Conservation (phyloP, 768 basidiomycete genomes). For the Saitozyma podzolica region DNA sequence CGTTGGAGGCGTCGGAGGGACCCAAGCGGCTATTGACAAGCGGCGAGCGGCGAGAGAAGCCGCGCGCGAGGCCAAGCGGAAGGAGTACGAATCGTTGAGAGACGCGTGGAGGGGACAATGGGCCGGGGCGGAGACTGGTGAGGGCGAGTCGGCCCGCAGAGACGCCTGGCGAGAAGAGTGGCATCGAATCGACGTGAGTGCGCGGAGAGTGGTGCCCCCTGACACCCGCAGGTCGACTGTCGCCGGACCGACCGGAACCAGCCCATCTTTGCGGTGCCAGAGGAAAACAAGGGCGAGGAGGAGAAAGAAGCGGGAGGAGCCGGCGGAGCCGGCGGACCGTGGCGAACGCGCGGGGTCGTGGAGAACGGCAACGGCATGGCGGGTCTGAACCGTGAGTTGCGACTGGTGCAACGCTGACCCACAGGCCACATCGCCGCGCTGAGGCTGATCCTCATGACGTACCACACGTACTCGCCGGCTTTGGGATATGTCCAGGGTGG, state of each 20-base stretch:
- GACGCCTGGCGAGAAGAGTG: slow-evolving; percentile 73
- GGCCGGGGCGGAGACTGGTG: slow-evolving; percentile 77
- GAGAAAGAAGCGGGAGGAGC: slow-evolving; percentile 60
- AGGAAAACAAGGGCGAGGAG: slow-evolving; percentile 48
- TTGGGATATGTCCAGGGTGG: slow-evolving; percentile 85
- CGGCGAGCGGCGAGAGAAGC: slow-evolving; percentile 59
- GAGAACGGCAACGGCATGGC: slow-evolving; percentile 42
- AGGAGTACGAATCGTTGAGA: slow-evolving; percentile 70
- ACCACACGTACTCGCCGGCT: slow-evolving; percentile 50
- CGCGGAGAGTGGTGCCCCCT: slow-evolving; percentile 1
- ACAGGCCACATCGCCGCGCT: slow-evolving; percentile 77
- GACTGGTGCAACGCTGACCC: slow-evolving; percentile 15
- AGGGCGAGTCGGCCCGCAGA: slow-evolving; percentile 58
- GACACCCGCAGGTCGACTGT: slow-evolving; percentile 79
- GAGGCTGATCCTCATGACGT: slow-evolving; percentile 77
- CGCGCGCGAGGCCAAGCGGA: slow-evolving; percentile 47
- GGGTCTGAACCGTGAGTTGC: slow-evolving; percentile 46
- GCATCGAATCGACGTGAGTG: slow-evolving; percentile 51
- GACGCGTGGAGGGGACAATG: slow-evolving; percentile 77
- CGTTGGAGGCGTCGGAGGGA: slow-evolving; percentile 61
- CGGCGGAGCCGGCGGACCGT: slow-evolving; percentile 1
- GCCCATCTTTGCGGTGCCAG: slow-evolving; percentile 68
- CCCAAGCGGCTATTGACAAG: slow-evolving; percentile 63
- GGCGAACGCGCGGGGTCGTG: slow-evolving; percentile 27
- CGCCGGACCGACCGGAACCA: slow-evolving; percentile 94